These are phyloP conservation scores for Cercospora sp. DNA, from an alignment of 2,329 filamentous ascomycete genomes.

Conservation along the genomic window DNA sequence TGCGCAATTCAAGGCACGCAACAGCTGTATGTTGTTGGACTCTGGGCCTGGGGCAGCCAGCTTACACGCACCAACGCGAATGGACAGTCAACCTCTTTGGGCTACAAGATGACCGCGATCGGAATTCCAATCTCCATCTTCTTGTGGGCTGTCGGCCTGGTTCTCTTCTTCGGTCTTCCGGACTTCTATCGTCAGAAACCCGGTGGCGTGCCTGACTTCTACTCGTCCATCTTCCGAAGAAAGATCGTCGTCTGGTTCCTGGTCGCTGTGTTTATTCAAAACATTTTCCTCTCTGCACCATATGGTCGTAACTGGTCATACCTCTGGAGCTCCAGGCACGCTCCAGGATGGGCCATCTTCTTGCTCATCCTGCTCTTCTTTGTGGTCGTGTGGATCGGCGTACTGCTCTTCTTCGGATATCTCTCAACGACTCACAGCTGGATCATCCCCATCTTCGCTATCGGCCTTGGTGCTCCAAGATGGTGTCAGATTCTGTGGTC, in stretches of 20 bases:
- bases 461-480: slow-evolving; percentile 64
- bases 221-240: slow-evolving; percentile 60
- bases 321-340: slow-evolving; percentile 60
- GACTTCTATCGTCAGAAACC: slow-evolving; percentile 66
- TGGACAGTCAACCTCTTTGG: slow-evolving; percentile 40
- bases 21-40: slow-evolving; percentile 63
- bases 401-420: slow-evolving; percentile 55
- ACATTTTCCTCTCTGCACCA: slow-evolving; percentile 65
- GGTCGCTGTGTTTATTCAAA: slow-evolving; percentile 62
- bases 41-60: slow-evolving; percentile 67
- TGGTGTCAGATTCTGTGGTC: slow-evolving; percentile 71
- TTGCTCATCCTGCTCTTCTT: slow-evolving; percentile 59
- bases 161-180: slow-evolving; percentile 63
- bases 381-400: slow-evolving; percentile 55
- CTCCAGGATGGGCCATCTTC: slow-evolving; percentile 57
- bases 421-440: slow-evolving; percentile 64
- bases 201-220: slow-evolving; percentile 65
- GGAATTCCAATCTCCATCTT: slow-evolving; percentile 59
- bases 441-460: slow-evolving; percentile 67
- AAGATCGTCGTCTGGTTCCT: slow-evolving; percentile 70
- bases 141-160: slow-evolving; percentile 57
- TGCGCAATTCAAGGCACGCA: slow-evolving; percentile 67
- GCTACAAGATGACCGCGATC: slow-evolving; percentile 48
- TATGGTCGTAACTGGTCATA: slow-evolving; percentile 68
- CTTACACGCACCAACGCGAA: slow-evolving; percentile 50